Evolutionary conservation across 2,329 filamentous ascomycete species (phyloP), one percentile per base, ranked within the genome.

Genomic region (Celoporthe dispersa): DNA sequence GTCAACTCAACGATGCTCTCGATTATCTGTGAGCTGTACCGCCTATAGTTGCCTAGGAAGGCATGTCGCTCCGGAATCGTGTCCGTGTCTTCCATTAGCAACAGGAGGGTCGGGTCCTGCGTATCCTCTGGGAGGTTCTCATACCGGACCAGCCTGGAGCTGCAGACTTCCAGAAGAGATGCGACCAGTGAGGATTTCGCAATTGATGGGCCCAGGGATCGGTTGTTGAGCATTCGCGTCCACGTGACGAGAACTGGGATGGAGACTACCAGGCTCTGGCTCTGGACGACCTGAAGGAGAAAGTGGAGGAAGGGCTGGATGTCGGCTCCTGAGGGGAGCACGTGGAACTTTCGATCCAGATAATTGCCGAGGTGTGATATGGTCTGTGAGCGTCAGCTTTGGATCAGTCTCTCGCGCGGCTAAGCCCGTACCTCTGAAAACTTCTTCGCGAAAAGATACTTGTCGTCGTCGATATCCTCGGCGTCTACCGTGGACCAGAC

Each of bases 31-130:
- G 91, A 90, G 78, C 94, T 96, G 77, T 97, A 98, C 70, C 96
- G 88, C 53, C 96, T 88, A 79, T 99, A 99, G 77, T 99, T 98
- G 4, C 95, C 94, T 14, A 98, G 86, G 78, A 99, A 99, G 0
- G 94, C 94, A 80, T 99, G 96, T 33, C 94, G 88, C 78, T 99
- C 96, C 0, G 96, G 96, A 28, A 95, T 85, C 0, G 95, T 98
- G 77, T 99, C 96, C 68, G 97, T 97, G 77, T 99, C 96, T 77
- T 98, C 94, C 76, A 94, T 86, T 1, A 99, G 85, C 74, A 97
- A 96, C 14, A 93, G 84, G 70, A 94, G 87, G 0, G 92, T 94
- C 1, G 92, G 86, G 75, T 98, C 91, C 62, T 93, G 88, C 0
- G 91, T 92, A 73, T 97, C 92, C 73, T 95, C 90, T 0, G 94